Base-by-base conservation (phyloP, 805 yeast genomes). In the Kodamaea kakaduensis region DNA sequence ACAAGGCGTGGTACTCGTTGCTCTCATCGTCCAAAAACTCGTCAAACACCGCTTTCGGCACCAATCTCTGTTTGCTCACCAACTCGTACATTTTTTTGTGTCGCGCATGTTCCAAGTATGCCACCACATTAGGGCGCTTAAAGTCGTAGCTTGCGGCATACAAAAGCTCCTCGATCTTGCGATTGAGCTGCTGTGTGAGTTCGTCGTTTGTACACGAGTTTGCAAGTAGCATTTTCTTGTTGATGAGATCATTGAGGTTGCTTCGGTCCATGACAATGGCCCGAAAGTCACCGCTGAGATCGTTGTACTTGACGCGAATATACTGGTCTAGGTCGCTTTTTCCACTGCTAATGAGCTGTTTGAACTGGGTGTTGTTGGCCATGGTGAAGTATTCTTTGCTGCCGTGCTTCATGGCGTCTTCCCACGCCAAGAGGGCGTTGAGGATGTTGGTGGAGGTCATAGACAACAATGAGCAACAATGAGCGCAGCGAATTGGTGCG, bases 101-200 rank as follows among this genome's bases (percentile, higher is more conserved):
- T 17, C 31, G 10, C 16, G 26, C 17, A 10, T 24, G 4, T 15
- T 21, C 21, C 30, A 56, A 41, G 38, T 48, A 59, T 17, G 37
- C 43, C 12, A 46, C 28, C 8, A 61, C 46, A 17, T 54, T 54
- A 17, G 42, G 36, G 31, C 53, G 59, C 29, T 68, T 48, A 37
- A 58, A 63, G 40, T 64, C 69, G 20, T 58, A 50, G 24, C 56
- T 58, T 13, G 63, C 50, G 5, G 63, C 41, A n/a, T 64, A 32
- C 31, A 52, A 50, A 20, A 52, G 50, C 17, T 59, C 56, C 30
- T 63, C 40, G 15, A 61, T 53, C 41, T 66, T 66, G 16, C 44
- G 28, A 20, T 50, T 43, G 17, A 62, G 25, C 12, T 28, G 32
- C 9, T 14, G 13, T 12, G 34, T 31, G 20, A 36, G 29, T 9